Percentiles rank a stretch among this genome's conserved stretches.
These are phyloP conservation scores for Solanum corneliomulleri DNA, from an alignment of 257 asterid genomes.

Conservation along the genomic window DNA sequence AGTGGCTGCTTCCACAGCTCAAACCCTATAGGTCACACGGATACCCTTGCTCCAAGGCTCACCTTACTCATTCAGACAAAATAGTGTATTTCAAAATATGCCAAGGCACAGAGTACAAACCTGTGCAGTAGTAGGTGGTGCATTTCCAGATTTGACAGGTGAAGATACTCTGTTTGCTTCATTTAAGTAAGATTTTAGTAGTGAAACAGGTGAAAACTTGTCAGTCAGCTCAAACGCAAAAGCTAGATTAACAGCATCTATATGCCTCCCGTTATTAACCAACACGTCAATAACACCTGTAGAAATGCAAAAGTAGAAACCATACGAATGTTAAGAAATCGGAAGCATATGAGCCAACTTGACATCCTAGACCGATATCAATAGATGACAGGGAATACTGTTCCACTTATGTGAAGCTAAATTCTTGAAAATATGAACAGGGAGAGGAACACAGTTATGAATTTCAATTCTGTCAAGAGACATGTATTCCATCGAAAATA, in stretches of 20 bases:
- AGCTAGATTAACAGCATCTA: slow-evolving; percentile 96
- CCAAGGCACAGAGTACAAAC: slow-evolving; percentile 19
- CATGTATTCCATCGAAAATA: not conserved
- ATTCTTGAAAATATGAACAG: not conserved
- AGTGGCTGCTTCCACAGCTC: not conserved
- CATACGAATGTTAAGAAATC: not conserved
- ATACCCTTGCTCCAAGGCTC: not conserved
- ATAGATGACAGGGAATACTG: not conserved
- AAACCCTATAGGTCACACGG: not conserved
- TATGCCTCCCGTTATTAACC: slow-evolving; percentile 78
- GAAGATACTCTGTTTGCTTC: slow-evolving; percentile 64
- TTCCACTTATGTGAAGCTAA: not conserved
- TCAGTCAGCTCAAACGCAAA: slow-evolving; percentile 79
- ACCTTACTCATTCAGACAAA: not conserved
- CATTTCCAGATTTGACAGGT: slow-evolving; percentile 55
- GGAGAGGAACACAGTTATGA: not conserved
- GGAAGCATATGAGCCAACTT: not conserved
- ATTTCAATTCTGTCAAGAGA: not conserved
- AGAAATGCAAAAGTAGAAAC: slow-evolving; percentile 2
- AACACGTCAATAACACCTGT: slow-evolving; percentile 84
- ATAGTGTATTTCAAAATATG: not conserved
- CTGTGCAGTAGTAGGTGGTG: slow-evolving; percentile 65
- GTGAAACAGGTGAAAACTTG: slow-evolving; percentile 62
- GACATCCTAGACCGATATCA: not conserved
- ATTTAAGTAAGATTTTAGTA: slow-evolving; percentile 71